These are phyloP conservation scores for Globisporangium sylvaticum DNA, from an alignment of 352 stramenopile species.

Conservation along the genomic window DNA sequence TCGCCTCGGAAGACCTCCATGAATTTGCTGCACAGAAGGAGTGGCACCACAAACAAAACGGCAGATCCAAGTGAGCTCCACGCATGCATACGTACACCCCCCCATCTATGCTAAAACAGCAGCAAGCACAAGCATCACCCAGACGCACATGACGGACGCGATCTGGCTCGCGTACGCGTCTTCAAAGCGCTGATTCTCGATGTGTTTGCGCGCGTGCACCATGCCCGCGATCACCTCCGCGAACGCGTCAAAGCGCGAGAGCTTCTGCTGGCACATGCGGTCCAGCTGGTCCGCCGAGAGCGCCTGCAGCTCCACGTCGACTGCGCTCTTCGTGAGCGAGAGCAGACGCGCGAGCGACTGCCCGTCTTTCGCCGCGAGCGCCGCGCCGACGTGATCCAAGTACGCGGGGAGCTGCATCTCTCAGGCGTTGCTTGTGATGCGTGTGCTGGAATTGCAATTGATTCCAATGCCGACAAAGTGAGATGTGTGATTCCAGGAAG, in stretches of 20 bases:
- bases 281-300: slow-evolving; percentile 49
- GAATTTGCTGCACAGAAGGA: slow-evolving; percentile 53
- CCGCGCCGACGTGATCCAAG: slow-evolving; percentile 51
- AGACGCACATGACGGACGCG: slow-evolving; percentile 54
- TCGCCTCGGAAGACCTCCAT: slow-evolving; percentile 83
- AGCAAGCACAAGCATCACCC: neutral
- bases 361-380: slow-evolving; percentile 48
- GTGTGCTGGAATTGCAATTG: neutral
- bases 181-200: slow-evolving; percentile 35
- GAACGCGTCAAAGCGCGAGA: slow-evolving; percentile 52
- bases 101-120: neutral
- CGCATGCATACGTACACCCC: neutral
- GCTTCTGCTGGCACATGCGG: slow-evolving; percentile 46
- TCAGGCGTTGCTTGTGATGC: neutral
- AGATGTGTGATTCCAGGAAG: too few relatives aligned
- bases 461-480: too few relatives aligned
- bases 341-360: slow-evolving; percentile 49
- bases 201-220: slow-evolving; percentile 58
- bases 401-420: slow-evolving; percentile 60
- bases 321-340: slow-evolving; percentile 28
- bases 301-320: slow-evolving; percentile 34
- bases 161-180: slow-evolving; percentile 72
- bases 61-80: neutral
- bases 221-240: slow-evolving; percentile 59
- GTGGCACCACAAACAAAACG: neutral